Conservation (phyloP, 208 protist species). For the Trypanosoma rangeli region DNA sequence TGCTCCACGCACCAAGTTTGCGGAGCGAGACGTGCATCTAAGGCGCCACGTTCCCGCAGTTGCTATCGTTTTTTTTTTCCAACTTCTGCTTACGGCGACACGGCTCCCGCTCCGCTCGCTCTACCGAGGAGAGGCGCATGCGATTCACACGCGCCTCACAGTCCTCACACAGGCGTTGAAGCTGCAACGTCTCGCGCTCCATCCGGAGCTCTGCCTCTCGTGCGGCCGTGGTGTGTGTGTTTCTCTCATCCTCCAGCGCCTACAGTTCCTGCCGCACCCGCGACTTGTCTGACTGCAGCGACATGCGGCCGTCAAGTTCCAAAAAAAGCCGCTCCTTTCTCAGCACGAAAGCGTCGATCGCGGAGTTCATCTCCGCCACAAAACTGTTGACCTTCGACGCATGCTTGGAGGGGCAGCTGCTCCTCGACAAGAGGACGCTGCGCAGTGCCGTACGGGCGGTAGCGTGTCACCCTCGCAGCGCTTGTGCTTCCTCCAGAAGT, state of each 20-base stretch:
- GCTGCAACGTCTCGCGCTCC: slow-evolving; percentile 23
- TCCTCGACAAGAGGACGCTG: slow-evolving; percentile 10
- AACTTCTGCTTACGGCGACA: neutral
- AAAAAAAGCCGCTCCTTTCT: slow-evolving; percentile 3
- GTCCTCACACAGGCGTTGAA: slow-evolving; percentile 22
- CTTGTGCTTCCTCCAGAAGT: slow-evolving; percentile 29
- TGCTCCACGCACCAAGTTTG: slow-evolving; percentile 3
- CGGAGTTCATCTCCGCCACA: slow-evolving; percentile 15
- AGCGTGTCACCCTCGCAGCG: slow-evolving; percentile 25
- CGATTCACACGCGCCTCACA: slow-evolving; percentile 1
- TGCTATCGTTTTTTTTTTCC: slow-evolving; percentile 6
- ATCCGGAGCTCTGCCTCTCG: slow-evolving; percentile 20
- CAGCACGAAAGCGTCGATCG: slow-evolving; percentile 13
- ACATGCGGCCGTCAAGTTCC: slow-evolving; percentile 13
- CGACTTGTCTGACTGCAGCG: neutral
- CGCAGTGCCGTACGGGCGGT: slow-evolving; percentile 23
- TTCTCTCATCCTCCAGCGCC: slow-evolving; percentile 7
- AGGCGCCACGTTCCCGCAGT: neutral
- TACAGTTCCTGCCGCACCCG: slow-evolving; percentile 10
- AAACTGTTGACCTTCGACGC: slow-evolving; percentile 1
- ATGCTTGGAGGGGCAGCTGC: slow-evolving; percentile 14
- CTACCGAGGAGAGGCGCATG: slow-evolving; percentile 23
- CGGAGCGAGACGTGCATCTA: slow-evolving; percentile 5
- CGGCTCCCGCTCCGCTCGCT: slow-evolving; percentile 21
- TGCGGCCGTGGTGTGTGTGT: slow-evolving; percentile 1